Base-by-base conservation (phyloP, 331 rosid genomes). In the Erythrophleum ivorense region DNA sequence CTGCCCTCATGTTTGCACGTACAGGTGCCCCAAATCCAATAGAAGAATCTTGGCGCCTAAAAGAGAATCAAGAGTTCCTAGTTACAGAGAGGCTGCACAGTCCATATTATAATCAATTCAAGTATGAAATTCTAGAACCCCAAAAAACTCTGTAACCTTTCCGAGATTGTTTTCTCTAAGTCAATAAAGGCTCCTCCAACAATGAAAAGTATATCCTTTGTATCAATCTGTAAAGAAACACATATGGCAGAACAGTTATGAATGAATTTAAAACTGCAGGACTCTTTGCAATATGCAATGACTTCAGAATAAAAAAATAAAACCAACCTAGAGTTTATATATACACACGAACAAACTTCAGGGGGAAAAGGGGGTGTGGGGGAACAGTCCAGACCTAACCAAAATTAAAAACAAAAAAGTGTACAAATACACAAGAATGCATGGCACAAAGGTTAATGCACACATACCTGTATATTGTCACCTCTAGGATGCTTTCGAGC, bases 401-500 rank as follows among this genome's bases (percentile, higher is more conserved):
- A 73, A 19, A 77, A 65, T 34, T 76, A 50, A 31, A 54, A 71
- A 18, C 43, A 78, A 48, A 73, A 34, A 71, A 62, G 50, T 34
- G 59, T 16, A 41, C 60, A 77, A 70, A 72, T 46, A 62, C 29
- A 71, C 40, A 13, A 55, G 21, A 83, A 38, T 40, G 58, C 9
- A 59, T 45, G 55, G 58, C 8, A 57, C 50, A 62, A 18, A 81
- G 69, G 41, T 6, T 38, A 59, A 71, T 68, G 66, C 21, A 64
- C 40, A 76, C 70, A 48, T 88, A 92, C 99, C 95, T 93, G 97
- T 85, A 92, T 91, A 86, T 91, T 96, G 87, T 96, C 99, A 60
- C 99, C 99, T 84, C 98, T 88, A 3, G 99, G 99, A 86, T 93
- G 97, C 86, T 96, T 96, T 57, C 99, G 90, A 72, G 99, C 99